phyloP scores from a whole-genome alignment of 78 protist genomes.

The Dictyostelium purpureum region DNA sequence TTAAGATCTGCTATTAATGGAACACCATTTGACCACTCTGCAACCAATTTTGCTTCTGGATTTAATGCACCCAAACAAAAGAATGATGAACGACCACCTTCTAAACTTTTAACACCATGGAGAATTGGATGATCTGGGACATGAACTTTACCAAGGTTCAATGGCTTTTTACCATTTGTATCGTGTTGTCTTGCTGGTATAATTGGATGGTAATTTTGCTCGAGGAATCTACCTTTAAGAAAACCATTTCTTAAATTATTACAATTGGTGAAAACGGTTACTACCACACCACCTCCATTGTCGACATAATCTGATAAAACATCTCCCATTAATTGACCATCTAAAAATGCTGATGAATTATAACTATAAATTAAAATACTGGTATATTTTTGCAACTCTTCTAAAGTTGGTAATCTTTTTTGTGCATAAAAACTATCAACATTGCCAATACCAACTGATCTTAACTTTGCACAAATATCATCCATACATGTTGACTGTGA shows the following conservation, averaged over 20 bases:
- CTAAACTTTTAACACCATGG: conserved; percentile 35
- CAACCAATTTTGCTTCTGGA: conserved; percentile 67
- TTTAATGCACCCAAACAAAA: conserved; percentile 56
- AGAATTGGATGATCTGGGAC: conserved; percentile 61
- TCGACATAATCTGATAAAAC: conserved; percentile 65
- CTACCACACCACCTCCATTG: conserved; percentile 79
- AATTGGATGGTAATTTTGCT: conserved; percentile 77
- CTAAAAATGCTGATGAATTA: conserved; percentile 60
- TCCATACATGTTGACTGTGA: conserved; percentile 74
- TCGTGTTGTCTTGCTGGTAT: conserved; percentile 71
- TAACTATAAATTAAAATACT: conserved; percentile 61
- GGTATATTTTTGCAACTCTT: conserved; percentile 71
- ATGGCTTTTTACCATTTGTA: conserved; percentile 74
- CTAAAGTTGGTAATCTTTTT: conserved; percentile 70
- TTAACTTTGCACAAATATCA: conserved; percentile 67
- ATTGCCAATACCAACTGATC: conserved; percentile 39
- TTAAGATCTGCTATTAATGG: conserved; percentile 51
- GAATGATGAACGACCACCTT: conserved; percentile 70
- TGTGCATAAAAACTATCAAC: conserved; percentile 62
- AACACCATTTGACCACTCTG: conserved; percentile 69
- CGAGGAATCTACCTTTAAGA: conserved; percentile 64
- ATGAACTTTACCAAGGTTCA: conserved; percentile 39
- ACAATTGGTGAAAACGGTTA: conserved; percentile 72
- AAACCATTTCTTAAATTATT: conserved; percentile 71
- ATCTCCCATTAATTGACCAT: conserved; percentile 73